Conservation (phyloP, 1,139 yeast species). For the Spathaspora sp. region DNA sequence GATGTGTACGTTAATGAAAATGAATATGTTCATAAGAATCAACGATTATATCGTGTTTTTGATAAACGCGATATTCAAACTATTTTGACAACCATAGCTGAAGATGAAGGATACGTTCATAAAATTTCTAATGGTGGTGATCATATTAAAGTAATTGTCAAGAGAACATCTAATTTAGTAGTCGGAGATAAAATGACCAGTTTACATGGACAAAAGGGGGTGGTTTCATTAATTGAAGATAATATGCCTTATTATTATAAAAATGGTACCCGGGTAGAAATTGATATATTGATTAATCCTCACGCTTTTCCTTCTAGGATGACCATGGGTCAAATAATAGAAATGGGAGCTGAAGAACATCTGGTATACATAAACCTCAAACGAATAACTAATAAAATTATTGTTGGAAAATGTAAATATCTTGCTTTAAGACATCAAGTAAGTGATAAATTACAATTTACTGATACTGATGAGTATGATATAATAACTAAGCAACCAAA, state of each 20-base stretch:
- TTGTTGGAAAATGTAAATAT: constrained; percentile 1
- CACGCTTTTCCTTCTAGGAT: constrained; percentile 5
- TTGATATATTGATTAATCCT: constrained; percentile 2
- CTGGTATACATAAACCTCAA: background rate
- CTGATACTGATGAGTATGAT: background rate
- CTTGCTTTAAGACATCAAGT: constrained; percentile 3
- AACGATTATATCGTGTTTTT: background rate
- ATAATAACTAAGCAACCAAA: constrained; percentile 2
- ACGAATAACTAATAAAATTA: background rate
- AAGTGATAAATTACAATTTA: constrained; percentile 1
- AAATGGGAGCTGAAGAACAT: background rate
- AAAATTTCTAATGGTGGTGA: background rate
- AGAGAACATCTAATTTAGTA: background rate
- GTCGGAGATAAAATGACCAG: constrained; percentile 5
- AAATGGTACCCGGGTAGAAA: background rate
- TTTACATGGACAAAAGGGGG: constrained; percentile 2
- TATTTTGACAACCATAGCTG: background rate
- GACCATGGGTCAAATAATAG: constrained; percentile 3
- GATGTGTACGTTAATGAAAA: background rate
- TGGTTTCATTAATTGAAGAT: background rate
- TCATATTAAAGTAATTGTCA: background rate
- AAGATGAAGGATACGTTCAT: background rate
- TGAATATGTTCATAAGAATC: background rate
- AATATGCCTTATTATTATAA: constrained; percentile 2
- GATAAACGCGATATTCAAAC: background rate